These are phyloP conservation scores for Emericellopsis terricola DNA, from an alignment of 495 filamentous ascomycete species.

Conservation along the genomic window DNA sequence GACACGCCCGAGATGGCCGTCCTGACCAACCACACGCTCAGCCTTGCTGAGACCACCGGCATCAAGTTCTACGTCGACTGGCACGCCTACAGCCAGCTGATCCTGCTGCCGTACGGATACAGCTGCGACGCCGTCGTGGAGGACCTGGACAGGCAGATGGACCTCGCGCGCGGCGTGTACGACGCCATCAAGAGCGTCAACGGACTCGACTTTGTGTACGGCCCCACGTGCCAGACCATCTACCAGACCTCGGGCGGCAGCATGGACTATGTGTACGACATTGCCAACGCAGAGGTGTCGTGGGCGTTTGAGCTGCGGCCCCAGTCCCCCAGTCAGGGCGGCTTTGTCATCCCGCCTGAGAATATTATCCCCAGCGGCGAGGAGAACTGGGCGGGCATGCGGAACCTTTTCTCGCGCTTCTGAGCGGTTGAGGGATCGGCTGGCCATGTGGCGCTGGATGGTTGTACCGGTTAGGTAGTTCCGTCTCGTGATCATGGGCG, in stretches of 20 bases:
- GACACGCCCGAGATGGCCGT: conserved; percentile 14
- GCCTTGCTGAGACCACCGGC: conserved; percentile 20
- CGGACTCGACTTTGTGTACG: conserved; percentile 28
- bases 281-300: conserved; percentile 29
- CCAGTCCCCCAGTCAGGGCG: conserved; percentile 22
- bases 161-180: conserved; percentile 19
- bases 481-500: too few relatives aligned
- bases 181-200: conserved; percentile 26
- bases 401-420: too few relatives aligned
- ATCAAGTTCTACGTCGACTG: conserved; percentile 45
- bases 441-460: too few relatives aligned
- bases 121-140: conserved; percentile 15
- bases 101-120: conserved; percentile 17
- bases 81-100: conserved; percentile 39
- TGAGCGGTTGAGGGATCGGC: too few relatives aligned
- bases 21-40: conserved; percentile 14
- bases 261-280: conserved; percentile 36
- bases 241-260: conserved; percentile 37
- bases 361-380: conserved; percentile 33
- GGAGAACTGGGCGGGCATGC: conserved; percentile 38
- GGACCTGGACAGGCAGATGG: conserved; percentile 28
- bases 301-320: conserved; percentile 37
- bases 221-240: conserved; percentile 37
- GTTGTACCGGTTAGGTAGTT: too few relatives aligned
- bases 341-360: conserved; percentile 37